phyloP scores from a whole-genome alignment of 108 stramenopile genomes.

The Schizochytrium sp. region DNA sequence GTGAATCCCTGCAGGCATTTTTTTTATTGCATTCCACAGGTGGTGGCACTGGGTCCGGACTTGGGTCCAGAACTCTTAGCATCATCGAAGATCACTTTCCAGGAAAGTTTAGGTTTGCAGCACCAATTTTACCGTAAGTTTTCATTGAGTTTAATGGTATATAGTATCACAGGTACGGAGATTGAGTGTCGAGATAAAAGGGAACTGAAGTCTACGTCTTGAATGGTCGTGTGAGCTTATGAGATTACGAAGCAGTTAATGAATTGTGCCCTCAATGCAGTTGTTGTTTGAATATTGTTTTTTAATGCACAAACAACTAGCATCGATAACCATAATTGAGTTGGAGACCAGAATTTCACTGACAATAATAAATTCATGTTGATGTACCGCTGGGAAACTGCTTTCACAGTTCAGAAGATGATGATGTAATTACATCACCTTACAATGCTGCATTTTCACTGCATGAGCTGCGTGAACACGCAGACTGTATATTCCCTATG shows the following conservation, averaged over 20 bases:
- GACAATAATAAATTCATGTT: too few species aligned
- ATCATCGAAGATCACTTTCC: slow-evolving; percentile 73
- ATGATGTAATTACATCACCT: slow-evolving; percentile 80
- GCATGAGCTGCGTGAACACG: slow-evolving; percentile 74
- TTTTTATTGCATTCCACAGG: slow-evolving; percentile 78
- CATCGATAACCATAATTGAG: too few species aligned
- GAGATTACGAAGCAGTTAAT: too few species aligned
- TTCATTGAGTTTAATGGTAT: not conserved
- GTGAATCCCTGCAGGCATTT: slow-evolving; percentile 78
- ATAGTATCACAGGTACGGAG: too few species aligned
- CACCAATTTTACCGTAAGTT: slow-evolving; percentile 70
- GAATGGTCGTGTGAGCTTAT: too few species aligned
- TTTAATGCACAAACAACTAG: not conserved
- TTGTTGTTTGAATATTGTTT: not conserved
- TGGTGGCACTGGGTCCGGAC: slow-evolving; percentile 81
- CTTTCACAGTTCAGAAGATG: slow-evolving; percentile 65
- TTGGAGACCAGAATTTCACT: too few species aligned
- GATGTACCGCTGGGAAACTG: too few species aligned
- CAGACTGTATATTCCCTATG: slow-evolving; percentile 78
- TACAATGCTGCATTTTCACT: slow-evolving; percentile 78
- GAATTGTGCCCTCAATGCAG: not conserved
- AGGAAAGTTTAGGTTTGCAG: slow-evolving; percentile 68
- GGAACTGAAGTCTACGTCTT: too few species aligned
- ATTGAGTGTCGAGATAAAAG: too few species aligned
- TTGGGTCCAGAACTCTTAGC: slow-evolving; percentile 73